Evolutionary conservation across 1,284 basidiomycete genomes (phyloP).

Genomic region (Leccinum insigne): DNA sequence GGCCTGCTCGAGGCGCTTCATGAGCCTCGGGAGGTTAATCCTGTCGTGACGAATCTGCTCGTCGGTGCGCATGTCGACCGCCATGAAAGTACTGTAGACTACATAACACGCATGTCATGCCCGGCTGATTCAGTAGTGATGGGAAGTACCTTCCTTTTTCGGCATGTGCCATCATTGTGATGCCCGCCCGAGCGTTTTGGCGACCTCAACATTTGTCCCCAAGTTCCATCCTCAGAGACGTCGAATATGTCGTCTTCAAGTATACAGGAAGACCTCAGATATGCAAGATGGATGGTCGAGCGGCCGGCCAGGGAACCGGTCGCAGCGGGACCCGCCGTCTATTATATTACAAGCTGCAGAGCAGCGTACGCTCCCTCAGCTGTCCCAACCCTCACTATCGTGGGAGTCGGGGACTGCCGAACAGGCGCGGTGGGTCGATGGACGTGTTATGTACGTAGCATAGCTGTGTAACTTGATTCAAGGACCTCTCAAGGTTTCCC

Average conservation of each 20-base stretch:
- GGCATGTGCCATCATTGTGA: conserved; percentile 15
- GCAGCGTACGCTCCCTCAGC: too few species aligned
- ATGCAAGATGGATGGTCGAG: conserved; percentile 23
- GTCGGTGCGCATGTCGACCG: conserved; percentile 29
- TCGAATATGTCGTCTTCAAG: conserved; percentile 26
- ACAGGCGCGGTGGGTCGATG: too few species aligned
- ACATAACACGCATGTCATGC: too few species aligned
- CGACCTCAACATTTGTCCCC: background rate
- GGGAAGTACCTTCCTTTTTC: conserved; percentile 28
- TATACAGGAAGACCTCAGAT: conserved; percentile 18
- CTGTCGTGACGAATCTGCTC: conserved; percentile 58
- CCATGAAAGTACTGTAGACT: background rate
- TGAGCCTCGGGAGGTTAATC: conserved; percentile 64
- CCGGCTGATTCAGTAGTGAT: conserved; percentile 3
- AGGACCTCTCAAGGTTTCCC: too few species aligned
- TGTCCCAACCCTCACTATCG: too few species aligned
- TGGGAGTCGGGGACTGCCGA: too few species aligned
- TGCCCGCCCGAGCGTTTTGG: conserved; percentile 4
- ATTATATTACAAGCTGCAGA: too few species aligned
- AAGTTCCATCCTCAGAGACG: background rate
- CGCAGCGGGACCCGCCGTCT: conserved; percentile 11
- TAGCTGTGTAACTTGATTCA: too few species aligned
- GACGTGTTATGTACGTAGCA: too few species aligned
- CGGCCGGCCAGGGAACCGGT: conserved; percentile 22
- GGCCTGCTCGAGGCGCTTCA: conserved; percentile 61